Percentiles rank a stretch among this genome's conserved stretches.
Evolutionary conservation across 2,329 filamentous ascomycete species (phyloP).

Genomic region (Nemania diffusa): DNA sequence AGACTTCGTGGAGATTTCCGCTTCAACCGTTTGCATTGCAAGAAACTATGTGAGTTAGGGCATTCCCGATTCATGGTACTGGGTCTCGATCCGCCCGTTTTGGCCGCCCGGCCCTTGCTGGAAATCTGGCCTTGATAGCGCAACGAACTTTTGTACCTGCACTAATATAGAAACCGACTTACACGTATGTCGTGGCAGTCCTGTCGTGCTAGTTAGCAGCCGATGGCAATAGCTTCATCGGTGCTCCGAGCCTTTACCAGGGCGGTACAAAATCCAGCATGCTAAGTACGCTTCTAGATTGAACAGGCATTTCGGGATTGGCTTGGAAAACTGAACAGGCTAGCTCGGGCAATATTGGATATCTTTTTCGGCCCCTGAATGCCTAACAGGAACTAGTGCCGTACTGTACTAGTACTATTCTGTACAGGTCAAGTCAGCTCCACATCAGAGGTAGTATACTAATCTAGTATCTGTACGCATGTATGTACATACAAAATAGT

Average conservation of each 20-base stretch:
- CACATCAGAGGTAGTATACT: slow-evolving; percentile 3
- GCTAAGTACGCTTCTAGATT: slow-evolving; percentile 1
- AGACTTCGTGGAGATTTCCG: slow-evolving; percentile 2
- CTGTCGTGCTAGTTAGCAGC: slow-evolving; percentile 5
- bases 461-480: too few relatives aligned
- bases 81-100: slow-evolving; percentile 4
- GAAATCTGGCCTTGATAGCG: slow-evolving; percentile 5
- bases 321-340: neutral
- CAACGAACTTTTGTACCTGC: neutral
- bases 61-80: neutral
- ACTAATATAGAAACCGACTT: slow-evolving; percentile 8
- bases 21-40: neutral
- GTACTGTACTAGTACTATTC: neutral
- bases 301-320: slow-evolving; percentile 1
- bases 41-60: neutral
- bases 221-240: slow-evolving; percentile 11
- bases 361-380: slow-evolving; percentile 9
- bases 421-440: slow-evolving; percentile 19
- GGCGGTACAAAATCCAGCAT: neutral
- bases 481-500: too few relatives aligned
- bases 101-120: neutral
- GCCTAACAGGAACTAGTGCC: slow-evolving; percentile 8
- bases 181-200: neutral
- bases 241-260: neutral
- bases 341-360: slow-evolving; percentile 1